Base-by-base conservation (phyloP, 768 basidiomycete genomes). In the Harrya chromipes region DNA sequence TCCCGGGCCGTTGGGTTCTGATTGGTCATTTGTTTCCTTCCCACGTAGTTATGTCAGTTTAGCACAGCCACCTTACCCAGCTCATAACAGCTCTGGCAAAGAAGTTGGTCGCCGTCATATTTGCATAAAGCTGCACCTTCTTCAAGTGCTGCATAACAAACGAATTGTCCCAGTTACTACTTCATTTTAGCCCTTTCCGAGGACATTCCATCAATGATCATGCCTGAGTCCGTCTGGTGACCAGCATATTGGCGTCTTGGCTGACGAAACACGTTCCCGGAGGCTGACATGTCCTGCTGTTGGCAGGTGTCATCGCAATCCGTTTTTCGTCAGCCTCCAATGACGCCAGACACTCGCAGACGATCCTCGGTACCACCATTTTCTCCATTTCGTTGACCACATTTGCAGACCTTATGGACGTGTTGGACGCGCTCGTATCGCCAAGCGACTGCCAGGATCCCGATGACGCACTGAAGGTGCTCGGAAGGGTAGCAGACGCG, bases 401-500 rank as follows among this genome's bases (percentile, higher is more conserved):
- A 16, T 14, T 40, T 21, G n/a, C 31, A n/a, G 23, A 23, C 14
- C 29, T 6, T 12, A 63, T 57, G 61, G 35, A 53, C 11, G 33
- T 8, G 13, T 13, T 13, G 38, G 40, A 17, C 42, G 29, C n/a
- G n/a, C 44, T 33, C 17, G 44, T 39, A 26, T 31, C 50, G 5
- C 19, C 47, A 6, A 31, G 24, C 4, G 40, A 37, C 6, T 38
- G 16, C 4, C 27, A 11, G 31, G 26, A 50, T 11, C 14, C 42
- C 0, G 55, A 55, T 27, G 62, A 66, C 20, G 62, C 50, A 0
- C 11, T 68, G 1, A 53, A 53, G 43, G 51, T 66, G 29, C 59
- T 66, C 2, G 64, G 53, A 43, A 55, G 61, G 43, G 54, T 66
- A 1, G 66, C 65, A 17, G 66, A 66, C 19, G 65, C 65, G 26